Conservation (phyloP, 2,329 filamentous ascomycete genomes). For the Anisogramma anomala region DNA sequence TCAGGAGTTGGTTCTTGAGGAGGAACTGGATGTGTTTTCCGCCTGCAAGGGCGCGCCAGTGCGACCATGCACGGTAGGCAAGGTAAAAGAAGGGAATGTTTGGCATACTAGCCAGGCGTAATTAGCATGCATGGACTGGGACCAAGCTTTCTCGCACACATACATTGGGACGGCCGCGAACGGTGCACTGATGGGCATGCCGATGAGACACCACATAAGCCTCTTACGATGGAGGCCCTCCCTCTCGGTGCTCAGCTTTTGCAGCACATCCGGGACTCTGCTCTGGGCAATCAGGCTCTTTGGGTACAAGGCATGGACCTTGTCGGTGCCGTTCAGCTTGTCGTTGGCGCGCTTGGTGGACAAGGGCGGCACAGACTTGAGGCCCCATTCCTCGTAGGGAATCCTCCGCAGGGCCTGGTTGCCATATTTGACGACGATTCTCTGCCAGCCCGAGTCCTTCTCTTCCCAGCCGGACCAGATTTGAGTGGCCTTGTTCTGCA, state of each 20-base stretch:
- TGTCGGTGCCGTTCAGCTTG: slow-evolving; percentile 49
- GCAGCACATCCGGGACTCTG: slow-evolving; percentile 54
- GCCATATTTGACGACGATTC: slow-evolving; percentile 71
- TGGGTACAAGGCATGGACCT: slow-evolving; percentile 68
- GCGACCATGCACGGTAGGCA: slow-evolving; percentile 80
- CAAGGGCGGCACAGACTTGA: slow-evolving; percentile 85
- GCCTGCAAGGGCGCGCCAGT: slow-evolving; percentile 76
- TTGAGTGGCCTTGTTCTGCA: slow-evolving; percentile 58
- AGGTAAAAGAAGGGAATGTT: slow-evolving; percentile 98
- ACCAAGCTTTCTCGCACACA: slow-evolving; percentile 25
- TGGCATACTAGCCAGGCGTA: slow-evolving; percentile 50
- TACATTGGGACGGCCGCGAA: slow-evolving; percentile 79
- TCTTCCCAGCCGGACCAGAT: slow-evolving; percentile 84
- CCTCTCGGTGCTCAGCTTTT: slow-evolving; percentile 64
- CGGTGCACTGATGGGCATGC: slow-evolving; percentile 73
- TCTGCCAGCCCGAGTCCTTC: slow-evolving; percentile 77
- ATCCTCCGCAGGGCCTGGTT: slow-evolving; percentile 79
- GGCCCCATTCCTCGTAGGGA: slow-evolving; percentile 92
- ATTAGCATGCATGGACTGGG: slow-evolving; percentile 9
- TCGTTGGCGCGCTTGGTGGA: slow-evolving; percentile 54
- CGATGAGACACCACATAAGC: slow-evolving; percentile 69
- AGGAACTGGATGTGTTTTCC: slow-evolving; percentile 79
- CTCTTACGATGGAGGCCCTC: slow-evolving; percentile 65
- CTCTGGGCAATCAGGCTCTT: slow-evolving; percentile 52
- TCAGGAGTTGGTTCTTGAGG: slow-evolving; percentile 59